Conservation (phyloP, 495 filamentous ascomycete genomes). For the Aspergillus leporis region DNA sequence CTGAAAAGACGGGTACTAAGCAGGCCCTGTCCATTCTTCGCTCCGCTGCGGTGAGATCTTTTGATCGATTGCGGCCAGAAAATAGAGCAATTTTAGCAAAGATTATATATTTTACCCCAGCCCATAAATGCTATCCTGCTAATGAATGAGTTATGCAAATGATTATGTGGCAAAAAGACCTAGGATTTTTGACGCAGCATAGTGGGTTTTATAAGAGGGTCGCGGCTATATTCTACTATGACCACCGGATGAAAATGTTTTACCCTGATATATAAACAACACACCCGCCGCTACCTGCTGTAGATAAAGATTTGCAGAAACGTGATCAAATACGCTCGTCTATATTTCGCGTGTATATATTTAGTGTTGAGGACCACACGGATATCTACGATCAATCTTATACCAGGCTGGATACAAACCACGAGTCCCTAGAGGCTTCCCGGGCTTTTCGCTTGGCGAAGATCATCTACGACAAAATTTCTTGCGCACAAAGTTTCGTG, state of each 20-base stretch:
- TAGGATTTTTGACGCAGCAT: slow-evolving; percentile 54
- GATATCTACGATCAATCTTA: background rate
- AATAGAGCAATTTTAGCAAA: slow-evolving; percentile 38
- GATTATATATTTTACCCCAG: slow-evolving; percentile 54
- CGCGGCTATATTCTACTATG: slow-evolving; percentile 41
- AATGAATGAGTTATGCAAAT: slow-evolving; percentile 50
- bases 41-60: slow-evolving; percentile 53
- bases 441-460: background rate
- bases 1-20: slow-evolving; percentile 61
- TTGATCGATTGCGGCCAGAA: slow-evolving; percentile 37
- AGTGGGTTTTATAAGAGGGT: slow-evolving; percentile 44
- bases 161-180: slow-evolving; percentile 43
- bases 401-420: background rate
- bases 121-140: slow-evolving; percentile 55
- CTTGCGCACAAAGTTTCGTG: slow-evolving; percentile 1
- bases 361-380: too few relatives aligned
- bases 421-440: background rate
- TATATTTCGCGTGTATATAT: too few relatives aligned
- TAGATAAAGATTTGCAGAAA: slow-evolving; percentile 28
- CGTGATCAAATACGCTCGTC: slow-evolving; percentile 50
- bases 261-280: background rate
- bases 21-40: slow-evolving; percentile 51
- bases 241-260: slow-evolving; percentile 20
- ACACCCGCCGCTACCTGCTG: slow-evolving; percentile 4
- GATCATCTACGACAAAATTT: background rate